Evolutionary conservation across 371 early-diverging fungal genomes (phyloP).

Genomic region (Rhizoclosmatium hyalinum): DNA sequence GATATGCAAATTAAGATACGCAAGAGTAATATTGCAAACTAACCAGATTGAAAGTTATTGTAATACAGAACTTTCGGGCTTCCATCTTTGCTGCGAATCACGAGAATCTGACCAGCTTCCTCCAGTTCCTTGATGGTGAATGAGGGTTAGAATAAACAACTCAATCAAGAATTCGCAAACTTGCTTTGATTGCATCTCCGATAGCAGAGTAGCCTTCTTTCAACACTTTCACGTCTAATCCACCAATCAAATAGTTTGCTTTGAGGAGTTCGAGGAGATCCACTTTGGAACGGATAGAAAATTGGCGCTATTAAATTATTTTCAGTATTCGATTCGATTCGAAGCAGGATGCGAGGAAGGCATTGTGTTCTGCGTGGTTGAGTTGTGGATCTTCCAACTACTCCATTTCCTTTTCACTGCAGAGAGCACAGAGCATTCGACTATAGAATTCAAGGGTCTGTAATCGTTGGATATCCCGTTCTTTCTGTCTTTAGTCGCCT

Average conservation of each 20-base stretch:
- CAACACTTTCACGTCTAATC: constrained; percentile 80
- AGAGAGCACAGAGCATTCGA: too few relatives aligned
- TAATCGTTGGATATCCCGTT: too few relatives aligned
- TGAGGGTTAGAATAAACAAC: not conserved
- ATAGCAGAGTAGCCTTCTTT: constrained; percentile 82
- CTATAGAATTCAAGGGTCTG: too few relatives aligned
- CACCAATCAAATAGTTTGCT: constrained; percentile 66
- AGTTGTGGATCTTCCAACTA: too few relatives aligned
- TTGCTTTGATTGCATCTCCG: constrained; percentile 64
- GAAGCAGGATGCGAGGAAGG: too few relatives aligned
- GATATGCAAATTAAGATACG: not conserved
- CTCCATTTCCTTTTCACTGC: too few relatives aligned
- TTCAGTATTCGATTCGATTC: too few relatives aligned
- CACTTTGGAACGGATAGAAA: constrained; percentile 75
- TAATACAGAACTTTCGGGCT: constrained; percentile 79
- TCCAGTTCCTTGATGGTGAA: constrained; percentile 64
- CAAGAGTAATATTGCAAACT: not conserved
- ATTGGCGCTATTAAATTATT: constrained; percentile 66
- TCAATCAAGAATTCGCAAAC: not conserved
- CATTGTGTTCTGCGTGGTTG: too few relatives aligned
- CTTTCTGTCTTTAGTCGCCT: too few relatives aligned
- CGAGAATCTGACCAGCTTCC: constrained; percentile 69
- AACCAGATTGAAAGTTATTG: constrained; percentile 46
- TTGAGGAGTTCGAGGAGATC: constrained; percentile 74
- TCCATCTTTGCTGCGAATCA: constrained; percentile 78